These are phyloP conservation scores for Polytrichum formosum DNA, from an alignment of 225 moss, liverwort and hornwort species.

Conservation along the genomic window DNA sequence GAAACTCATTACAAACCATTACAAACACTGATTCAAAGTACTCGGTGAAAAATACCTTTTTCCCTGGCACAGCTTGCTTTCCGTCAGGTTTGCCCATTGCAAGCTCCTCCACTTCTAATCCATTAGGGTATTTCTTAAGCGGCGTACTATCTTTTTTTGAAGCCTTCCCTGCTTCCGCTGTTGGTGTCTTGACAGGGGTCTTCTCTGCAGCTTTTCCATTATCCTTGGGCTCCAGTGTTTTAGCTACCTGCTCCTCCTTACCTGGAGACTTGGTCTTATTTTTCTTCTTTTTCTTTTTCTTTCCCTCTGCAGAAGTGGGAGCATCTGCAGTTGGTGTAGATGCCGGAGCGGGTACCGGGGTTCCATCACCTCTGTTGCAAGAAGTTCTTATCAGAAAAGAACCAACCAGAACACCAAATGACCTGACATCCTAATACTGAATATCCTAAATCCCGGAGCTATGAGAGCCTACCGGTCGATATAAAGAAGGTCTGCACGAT, in stretches of 20 bases:
- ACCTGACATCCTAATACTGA: no score
- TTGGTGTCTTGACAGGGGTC: constrained; percentile 14
- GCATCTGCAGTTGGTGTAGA: constrained; percentile 19
- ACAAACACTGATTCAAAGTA: no score
- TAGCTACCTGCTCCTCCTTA: constrained; percentile 3
- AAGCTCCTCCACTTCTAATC: constrained; percentile 76
- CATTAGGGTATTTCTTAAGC: constrained; percentile 73
- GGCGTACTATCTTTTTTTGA: constrained; percentile 35
- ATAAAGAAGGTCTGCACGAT: no score
- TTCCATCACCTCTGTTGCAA: constrained; percentile 32
- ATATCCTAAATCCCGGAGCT: no score
- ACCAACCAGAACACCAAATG: no score
- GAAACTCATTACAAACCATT: no score
- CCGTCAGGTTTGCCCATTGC: constrained; percentile 91
- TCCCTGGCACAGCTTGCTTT: constrained; percentile 71
- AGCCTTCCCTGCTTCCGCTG: constrained; percentile 10
- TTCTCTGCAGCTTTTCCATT: constrained; percentile 27
- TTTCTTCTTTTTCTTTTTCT: constrained; percentile 41
- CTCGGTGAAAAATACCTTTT: constrained; percentile 42
- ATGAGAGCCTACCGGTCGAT: no score
- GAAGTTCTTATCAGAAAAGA: background rate
- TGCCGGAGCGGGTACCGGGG: constrained; percentile 20
- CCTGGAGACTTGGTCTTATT: constrained; percentile 33
- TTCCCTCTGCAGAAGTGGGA: constrained; percentile 31
- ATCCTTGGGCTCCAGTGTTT: constrained; percentile 28